Base-by-base conservation (phyloP, 164 flowering plant species). In the Aristolochia contorta region DNA sequence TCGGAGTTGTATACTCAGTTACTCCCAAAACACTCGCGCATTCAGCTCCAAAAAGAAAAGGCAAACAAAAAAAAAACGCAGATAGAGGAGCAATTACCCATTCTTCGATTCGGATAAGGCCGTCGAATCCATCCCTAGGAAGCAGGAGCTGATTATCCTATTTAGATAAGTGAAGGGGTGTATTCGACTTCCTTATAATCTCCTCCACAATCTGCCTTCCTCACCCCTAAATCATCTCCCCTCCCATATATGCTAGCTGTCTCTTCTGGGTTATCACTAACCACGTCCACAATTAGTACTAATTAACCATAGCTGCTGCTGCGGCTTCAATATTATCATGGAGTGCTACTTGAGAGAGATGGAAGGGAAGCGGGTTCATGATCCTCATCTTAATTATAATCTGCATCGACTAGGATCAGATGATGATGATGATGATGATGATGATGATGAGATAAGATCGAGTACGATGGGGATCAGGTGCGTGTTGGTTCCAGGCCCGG, bases 291-390 rank as follows among this genome's bases (percentile, higher is more conserved):
- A n/a, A n/a, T n/a, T n/a, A n/a, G n/a, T n/a, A n/a, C n/a, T n/a
- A n/a, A n/a, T n/a, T n/a, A n/a, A n/a, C n/a, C n/a, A n/a, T n/a
- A n/a, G n/a, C n/a, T n/a, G n/a, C n/a, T n/a, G n/a, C n/a, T n/a
- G n/a, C n/a, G n/a, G n/a, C n/a, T 10, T 16, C 14, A 56, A 7
- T 37, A 8, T 7, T 37, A 37, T 20, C 12, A 80, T 80, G 85
- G 79, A 76, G 57, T 73, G n/a, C n/a, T n/a, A 3, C 60, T 57
- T 64, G 60, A 80, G 75, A 59, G 95, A 90, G 67, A 50, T 78
- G 30, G 79, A 82, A 71, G 71, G 77, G 16, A 83, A 85, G 54
- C 58, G 63, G 48, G 37, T 66, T 18, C 78, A 85, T 64, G 88
- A 83, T 53, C 73, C 41, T n/a, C n/a, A n/a, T n/a, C n/a, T n/a